Base-by-base conservation (phyloP, 1,139 yeast genomes). In the Candida buenavistaensis region DNA sequence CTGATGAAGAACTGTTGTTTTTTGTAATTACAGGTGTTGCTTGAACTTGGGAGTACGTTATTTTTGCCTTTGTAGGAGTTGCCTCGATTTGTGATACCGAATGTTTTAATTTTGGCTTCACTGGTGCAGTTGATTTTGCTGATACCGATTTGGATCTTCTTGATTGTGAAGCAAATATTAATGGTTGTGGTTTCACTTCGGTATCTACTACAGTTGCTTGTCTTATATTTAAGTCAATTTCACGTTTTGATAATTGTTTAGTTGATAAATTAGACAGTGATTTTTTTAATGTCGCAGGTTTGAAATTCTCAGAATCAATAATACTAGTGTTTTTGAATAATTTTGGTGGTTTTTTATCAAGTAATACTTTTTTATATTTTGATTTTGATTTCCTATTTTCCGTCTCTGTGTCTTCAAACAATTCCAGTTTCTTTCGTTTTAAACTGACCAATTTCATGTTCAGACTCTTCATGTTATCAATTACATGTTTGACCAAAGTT, bases 381-480 rank as follows among this genome's bases (percentile, higher is more conserved):
- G 45, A 28, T 15, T 13, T 27, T 21, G 32, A 33, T 14, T 26
- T 22, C 23, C 14, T 24, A 13, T 21, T 28, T 31, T 14, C 19
- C 30, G 7, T 22, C 31, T 20, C 24, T 30, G 12, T 25, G 14
- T 25, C 21, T 21, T 32, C 24, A 4, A 17, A 23, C 15, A 28
- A 23, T 3, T 30, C 28, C 15, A 28, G 22, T 21, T 28, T 28
- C 33, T 30, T 40, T 23, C 36, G 24, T 20, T 16, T 35, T 14
- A 8, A 26, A 15, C 34, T 34, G 7, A 32, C 28, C 19, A 38
- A 26, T 36, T 67, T 62, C 51, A 75, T 51, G 39, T 62, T 60
- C 52, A 72, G 74, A 5, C 74, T 75, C 40, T 75, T 78, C 35
- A 78, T 59, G 38, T 68, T 73, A 23, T 64, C 68, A 5, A 76